These are phyloP conservation scores for Xanthoconium stramineum DNA, from an alignment of 768 basidiomycete genomes.

Conservation along the genomic window DNA sequence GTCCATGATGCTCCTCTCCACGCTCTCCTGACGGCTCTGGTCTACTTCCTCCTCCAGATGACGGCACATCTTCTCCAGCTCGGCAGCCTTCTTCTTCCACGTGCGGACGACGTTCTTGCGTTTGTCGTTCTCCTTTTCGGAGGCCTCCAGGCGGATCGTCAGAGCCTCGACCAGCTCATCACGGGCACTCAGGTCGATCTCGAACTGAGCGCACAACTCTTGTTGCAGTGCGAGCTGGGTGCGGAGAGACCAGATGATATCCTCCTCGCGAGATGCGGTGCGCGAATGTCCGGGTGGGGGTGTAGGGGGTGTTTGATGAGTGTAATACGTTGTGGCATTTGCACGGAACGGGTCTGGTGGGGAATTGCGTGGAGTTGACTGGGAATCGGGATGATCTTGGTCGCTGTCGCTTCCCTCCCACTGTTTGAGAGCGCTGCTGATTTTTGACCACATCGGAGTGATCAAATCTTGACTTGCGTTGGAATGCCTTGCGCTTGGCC, in stretches of 20 bases:
- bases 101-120: slow-evolving; percentile 49
- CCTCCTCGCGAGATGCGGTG: slow-evolving; percentile 68
- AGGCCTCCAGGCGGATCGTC: slow-evolving; percentile 46
- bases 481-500: neutral
- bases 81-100: slow-evolving; percentile 77
- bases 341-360: slow-evolving; percentile 73
- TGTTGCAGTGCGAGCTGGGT: slow-evolving; percentile 73
- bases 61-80: slow-evolving; percentile 65
- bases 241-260: slow-evolving; percentile 66
- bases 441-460: slow-evolving; percentile 56
- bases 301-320: slow-evolving; percentile 66
- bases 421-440: slow-evolving; percentile 53
- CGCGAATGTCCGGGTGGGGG: slow-evolving; percentile 58
- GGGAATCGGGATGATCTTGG: slow-evolving; percentile 13
- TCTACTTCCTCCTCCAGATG: slow-evolving; percentile 86
- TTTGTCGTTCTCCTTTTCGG: slow-evolving; percentile 64
- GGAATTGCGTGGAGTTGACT: slow-evolving; percentile 33
- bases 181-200: slow-evolving; percentile 67
- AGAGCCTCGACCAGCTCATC: slow-evolving; percentile 70
- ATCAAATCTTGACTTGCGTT: neutral
- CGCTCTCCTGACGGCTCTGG: slow-evolving; percentile 72
- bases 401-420: slow-evolving; percentile 28
- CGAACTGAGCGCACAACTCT: slow-evolving; percentile 73
- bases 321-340: slow-evolving; percentile 73
- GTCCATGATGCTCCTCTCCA: slow-evolving; percentile 82